phyloP scores from a whole-genome alignment of 306 rosid species.

The Quercus ilex region DNA sequence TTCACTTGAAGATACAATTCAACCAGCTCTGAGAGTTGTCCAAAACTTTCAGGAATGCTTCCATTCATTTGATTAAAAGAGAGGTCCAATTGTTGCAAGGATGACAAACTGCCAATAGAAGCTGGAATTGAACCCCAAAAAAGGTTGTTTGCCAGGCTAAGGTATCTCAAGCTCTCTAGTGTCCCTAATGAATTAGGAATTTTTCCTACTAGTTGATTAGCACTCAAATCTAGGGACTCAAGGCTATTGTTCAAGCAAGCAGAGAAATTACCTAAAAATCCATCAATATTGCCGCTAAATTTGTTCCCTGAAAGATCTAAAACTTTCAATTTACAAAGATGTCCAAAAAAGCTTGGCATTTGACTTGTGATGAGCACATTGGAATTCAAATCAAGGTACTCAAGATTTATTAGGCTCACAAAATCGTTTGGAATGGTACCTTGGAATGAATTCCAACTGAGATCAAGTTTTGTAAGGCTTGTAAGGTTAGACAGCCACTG shows the following conservation, averaged over 20 bases:
- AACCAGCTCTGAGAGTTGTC: constrained; percentile 6
- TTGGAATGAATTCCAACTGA: constrained; percentile 7
- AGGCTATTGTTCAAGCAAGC: background rate
- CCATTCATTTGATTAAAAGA: constrained; percentile 2
- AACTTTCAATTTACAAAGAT: background rate
- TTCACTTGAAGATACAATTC: background rate
- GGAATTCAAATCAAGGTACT: background rate
- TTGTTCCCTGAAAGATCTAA: background rate
- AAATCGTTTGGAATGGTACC: constrained; percentile 14
- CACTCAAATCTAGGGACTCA: background rate
- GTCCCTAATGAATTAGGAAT: constrained; percentile 8
- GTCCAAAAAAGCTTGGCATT: constrained; percentile 11
- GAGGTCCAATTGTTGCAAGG: background rate
- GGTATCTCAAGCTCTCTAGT: background rate
- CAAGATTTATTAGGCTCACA: background rate
- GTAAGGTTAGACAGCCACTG: constrained; percentile 13
- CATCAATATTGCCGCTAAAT: background rate
- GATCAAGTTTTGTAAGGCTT: constrained; percentile 7
- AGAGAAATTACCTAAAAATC: background rate
- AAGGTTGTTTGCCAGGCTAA: background rate
- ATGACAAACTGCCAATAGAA: constrained; percentile 2
- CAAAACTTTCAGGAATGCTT: constrained; percentile 18
- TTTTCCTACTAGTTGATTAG: background rate
- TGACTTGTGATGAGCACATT: constrained; percentile 1
- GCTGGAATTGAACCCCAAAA: constrained; percentile 22